These are phyloP conservation scores for Coemansia linderi DNA, from an alignment of 371 early-diverging fungal genomes.

Conservation along the genomic window DNA sequence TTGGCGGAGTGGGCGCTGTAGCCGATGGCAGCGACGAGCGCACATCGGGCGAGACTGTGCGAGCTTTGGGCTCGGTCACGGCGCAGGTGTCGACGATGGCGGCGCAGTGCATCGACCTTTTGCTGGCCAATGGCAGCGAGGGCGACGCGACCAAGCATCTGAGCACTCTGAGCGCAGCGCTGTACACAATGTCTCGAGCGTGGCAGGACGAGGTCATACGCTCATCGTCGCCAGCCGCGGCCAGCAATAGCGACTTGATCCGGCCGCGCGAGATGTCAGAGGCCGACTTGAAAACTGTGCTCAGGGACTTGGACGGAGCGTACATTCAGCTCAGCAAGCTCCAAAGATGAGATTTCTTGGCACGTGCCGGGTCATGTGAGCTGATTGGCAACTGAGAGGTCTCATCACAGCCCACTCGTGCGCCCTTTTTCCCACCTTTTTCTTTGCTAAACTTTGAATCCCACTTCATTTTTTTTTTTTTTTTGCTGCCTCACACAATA, in stretches of 20 bases:
- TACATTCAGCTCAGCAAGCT: conserved; percentile 16
- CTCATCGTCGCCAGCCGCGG: not conserved
- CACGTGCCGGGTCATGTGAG: not conserved
- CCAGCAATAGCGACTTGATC: not conserved
- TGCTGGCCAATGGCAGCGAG: conserved; percentile 9
- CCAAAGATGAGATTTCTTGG: not conserved
- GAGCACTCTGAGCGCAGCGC: conserved; percentile 14
- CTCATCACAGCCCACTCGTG: not conserved
- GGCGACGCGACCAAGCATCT: not conserved
- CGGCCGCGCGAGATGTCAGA: conserved; percentile 17
- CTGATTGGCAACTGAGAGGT: not conserved
- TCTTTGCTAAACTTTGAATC: not conserved
- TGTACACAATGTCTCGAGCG: conserved; percentile 25
- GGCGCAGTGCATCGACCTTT: conserved; percentile 43
- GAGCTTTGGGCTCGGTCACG: conserved; percentile 31
- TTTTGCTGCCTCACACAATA: not conserved
- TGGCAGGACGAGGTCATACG: conserved; percentile 46
- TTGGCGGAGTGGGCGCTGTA: not conserved
- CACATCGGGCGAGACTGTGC: conserved; percentile 21
- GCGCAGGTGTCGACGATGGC: conserved; percentile 41
- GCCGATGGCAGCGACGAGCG: conserved; percentile 1
- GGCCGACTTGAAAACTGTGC: conserved; percentile 20
- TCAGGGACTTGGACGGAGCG: conserved; percentile 25
- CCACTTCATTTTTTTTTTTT: not conserved
- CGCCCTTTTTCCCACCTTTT: not conserved